Evolutionary conservation across 352 stramenopile species (phyloP).

Genomic region (Globisporangium barbulae): DNA sequence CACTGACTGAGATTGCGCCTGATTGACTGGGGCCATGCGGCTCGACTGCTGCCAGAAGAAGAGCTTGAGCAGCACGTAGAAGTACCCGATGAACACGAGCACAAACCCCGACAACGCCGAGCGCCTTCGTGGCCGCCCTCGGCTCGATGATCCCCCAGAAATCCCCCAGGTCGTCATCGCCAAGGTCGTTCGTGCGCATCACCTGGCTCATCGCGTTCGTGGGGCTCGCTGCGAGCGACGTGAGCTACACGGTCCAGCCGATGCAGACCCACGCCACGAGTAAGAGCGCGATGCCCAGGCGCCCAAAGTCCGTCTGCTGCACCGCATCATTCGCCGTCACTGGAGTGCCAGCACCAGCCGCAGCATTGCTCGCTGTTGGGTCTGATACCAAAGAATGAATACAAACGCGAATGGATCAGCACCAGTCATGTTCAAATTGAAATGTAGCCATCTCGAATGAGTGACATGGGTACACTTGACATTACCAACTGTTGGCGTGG

Average conservation of each 20-base stretch:
- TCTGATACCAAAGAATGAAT: neutral
- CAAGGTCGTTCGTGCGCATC: conserved; percentile 8
- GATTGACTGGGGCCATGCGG: neutral
- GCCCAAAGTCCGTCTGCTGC: conserved; percentile 13
- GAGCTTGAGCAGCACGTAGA: conserved; percentile 14
- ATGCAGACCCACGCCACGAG: conserved; percentile 13
- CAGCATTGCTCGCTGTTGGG: neutral
- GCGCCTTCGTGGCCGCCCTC: neutral
- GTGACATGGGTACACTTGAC: neutral
- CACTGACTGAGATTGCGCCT: neutral
- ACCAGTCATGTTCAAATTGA: neutral
- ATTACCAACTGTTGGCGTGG: neutral
- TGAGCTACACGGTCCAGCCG: conserved; percentile 18
- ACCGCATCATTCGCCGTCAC: conserved; percentile 1
- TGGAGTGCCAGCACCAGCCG: neutral
- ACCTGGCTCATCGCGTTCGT: conserved; percentile 4
- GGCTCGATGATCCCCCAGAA: conserved; percentile 13
- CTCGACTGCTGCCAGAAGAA: conserved; percentile 15
- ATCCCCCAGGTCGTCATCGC: neutral
- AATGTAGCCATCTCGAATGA: neutral
- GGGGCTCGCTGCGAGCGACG: conserved; percentile 6
- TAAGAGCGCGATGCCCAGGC: conserved; percentile 14
- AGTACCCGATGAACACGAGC: conserved; percentile 6
- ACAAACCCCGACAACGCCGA: conserved; percentile 9
- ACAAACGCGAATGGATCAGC: neutral